Percentiles rank a stretch among this genome's conserved stretches.
phyloP scores from a whole-genome alignment of 2,329 filamentous ascomycete genomes.

The Lachnellula subtilissima region DNA sequence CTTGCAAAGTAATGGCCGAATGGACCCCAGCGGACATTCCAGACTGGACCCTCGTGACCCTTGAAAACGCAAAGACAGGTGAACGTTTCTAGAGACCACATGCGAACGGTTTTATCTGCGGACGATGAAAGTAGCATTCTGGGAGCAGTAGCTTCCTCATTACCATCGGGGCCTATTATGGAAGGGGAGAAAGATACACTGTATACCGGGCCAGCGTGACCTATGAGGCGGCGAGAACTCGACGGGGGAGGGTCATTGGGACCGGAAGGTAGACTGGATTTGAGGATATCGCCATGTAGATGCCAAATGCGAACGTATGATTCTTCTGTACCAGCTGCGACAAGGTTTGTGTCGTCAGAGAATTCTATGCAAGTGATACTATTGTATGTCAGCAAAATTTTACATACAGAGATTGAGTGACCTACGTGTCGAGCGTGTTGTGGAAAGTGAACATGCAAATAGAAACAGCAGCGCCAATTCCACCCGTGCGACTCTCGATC shows the following conservation, averaged over 20 bases:
- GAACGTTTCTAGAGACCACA: conserved; percentile 92
- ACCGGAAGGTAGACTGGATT: conserved; percentile 60
- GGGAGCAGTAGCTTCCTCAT: conserved; percentile 46
- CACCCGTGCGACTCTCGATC: conserved; percentile 79
- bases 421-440: conserved; percentile 86
- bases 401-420: conserved; percentile 9
- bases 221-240: conserved; percentile 74
- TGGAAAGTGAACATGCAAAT: conserved; percentile 98
- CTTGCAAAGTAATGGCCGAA: conserved; percentile 94
- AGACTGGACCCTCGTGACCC: conserved; percentile 84
- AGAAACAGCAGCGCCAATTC: conserved; percentile 76
- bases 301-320: conserved; percentile 96
- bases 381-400: conserved; percentile 15
- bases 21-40: conserved; percentile 83
- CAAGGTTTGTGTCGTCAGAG: conserved; percentile 81
- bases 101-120: conserved; percentile 78
- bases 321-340: conserved; percentile 84
- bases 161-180: conserved; percentile 23
- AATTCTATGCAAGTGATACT: conserved; percentile 94
- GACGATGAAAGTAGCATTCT: conserved; percentile 84
- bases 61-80: conserved; percentile 92
- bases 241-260: conserved; percentile 56
- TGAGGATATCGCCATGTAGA: conserved; percentile 76
- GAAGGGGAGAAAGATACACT: conserved; percentile 73
- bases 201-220: conserved; percentile 86